Conservation (phyloP, 768 basidiomycete species). For the Boletus reticuloceps region DNA sequence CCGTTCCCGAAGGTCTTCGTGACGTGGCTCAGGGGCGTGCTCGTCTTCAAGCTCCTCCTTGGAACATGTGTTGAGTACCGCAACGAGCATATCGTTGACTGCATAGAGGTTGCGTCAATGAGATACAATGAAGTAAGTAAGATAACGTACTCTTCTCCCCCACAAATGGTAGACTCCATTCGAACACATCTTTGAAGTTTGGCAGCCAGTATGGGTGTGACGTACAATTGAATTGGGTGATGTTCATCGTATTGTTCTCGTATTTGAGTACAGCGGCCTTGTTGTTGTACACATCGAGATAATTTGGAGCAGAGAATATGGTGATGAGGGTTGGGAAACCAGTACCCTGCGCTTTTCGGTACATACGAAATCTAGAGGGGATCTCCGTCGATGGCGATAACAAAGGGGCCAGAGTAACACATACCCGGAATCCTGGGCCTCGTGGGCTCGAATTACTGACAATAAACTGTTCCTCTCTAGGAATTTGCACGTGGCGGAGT, state of each 20-base stretch:
- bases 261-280: constrained; percentile 97
- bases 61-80: constrained; percentile 92
- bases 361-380: constrained; percentile 76
- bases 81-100: constrained; percentile 99
- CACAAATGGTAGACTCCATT: constrained; percentile 97
- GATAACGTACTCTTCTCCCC: constrained; percentile 83
- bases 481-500: constrained; percentile 90
- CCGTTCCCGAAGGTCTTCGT: constrained; percentile 35
- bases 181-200: constrained; percentile 98
- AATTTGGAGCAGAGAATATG: constrained; percentile 96
- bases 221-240: constrained; percentile 78
- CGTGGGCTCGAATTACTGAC: constrained; percentile 94
- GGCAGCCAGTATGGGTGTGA: constrained; percentile 95
- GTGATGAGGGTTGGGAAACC: constrained; percentile 97
- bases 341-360: constrained; percentile 87
- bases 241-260: constrained; percentile 94
- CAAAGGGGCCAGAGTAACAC: constrained; percentile 17
- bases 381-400: neutral
- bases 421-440: constrained; percentile 95
- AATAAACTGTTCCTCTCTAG: constrained; percentile 87
- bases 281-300: constrained; percentile 95
- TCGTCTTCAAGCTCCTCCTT: constrained; percentile 93
- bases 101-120: neutral
- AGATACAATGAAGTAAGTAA: neutral
- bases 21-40: constrained; percentile 21